Conservation (phyloP, 1,139 yeast genomes). For the Yamadazyma pseudoaaseri region DNA sequence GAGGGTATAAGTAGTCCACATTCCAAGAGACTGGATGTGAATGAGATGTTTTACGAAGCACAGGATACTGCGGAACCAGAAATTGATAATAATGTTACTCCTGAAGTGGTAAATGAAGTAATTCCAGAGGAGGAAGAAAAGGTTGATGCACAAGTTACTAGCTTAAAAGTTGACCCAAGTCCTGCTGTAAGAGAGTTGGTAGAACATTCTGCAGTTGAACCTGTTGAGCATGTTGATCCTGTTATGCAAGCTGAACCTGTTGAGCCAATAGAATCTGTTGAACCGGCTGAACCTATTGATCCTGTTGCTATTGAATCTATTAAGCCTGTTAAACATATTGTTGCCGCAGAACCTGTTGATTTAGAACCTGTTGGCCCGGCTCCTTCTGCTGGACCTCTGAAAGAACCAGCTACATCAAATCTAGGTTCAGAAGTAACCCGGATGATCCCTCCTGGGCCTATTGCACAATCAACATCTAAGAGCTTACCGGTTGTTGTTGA, state of each 20-base stretch:
- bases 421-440: no score
- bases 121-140: no score
- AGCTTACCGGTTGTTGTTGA: no score
- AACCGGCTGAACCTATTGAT: neutral
- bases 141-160: no score
- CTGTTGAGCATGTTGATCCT: neutral
- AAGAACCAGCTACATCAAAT: no score
- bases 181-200: neutral
- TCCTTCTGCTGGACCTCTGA: no score
- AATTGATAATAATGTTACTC: no score
- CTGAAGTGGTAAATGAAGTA: no score
- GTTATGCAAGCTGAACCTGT: neutral
- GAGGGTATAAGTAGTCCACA: conserved; percentile 6
- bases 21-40: conserved; percentile 9
- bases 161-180: no score
- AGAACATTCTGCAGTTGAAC: neutral
- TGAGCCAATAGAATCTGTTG: neutral
- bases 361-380: neutral
- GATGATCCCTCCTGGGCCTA: no score
- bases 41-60: conserved; percentile 10
- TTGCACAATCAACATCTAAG: no score
- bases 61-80: conserved; percentile 1
- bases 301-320: neutral
- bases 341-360: neutral
- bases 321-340: neutral